Evolutionary conservation across 2,329 filamentous ascomycete genomes (phyloP), one percentile per base, ranked within the genome.

Genomic region (Iodosphaeria phyllophila): DNA sequence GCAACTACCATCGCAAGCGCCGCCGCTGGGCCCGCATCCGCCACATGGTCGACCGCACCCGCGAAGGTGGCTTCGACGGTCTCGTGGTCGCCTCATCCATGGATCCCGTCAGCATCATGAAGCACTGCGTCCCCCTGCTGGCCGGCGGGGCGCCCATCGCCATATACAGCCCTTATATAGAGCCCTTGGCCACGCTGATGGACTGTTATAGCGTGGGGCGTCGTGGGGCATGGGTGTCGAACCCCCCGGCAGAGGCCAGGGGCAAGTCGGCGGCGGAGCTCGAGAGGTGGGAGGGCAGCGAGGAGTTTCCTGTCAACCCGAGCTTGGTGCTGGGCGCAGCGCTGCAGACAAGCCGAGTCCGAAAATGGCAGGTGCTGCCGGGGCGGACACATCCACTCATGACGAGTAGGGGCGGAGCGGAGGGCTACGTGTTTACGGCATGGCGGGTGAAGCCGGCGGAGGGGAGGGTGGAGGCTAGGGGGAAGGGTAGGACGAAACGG

Each of bases 301-400:
- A 71, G 0, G 78, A 91, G 36, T 95, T 92, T 43, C 78, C 82
- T 0, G 48, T 93, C 9, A 89, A 98, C 43, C 89, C 89, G 1
- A 77, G 80, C 3, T 51, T 92, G 25, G 47, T 98, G 4, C 62
- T 95, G 1, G 79, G 74, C 1, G 72, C 80, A 1, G 69, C 64
- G 8, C 58, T 98, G 26, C 84, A 95, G 52, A 89, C 74, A 3
- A 78, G 74, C 23, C 62, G 80, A 9, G 73, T 77, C 5, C 63
- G 77, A 32, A 60, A 68, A 26, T 95, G 82, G 79, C 89, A 98
- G 54, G 84, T 93, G 2, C 49, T 98, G 23, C 89, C 89, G 0
- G 79, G 82, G 1, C 59, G 89, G 27, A 95, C 89, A 26, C 89
- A 98, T 52, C 89, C 89, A 5, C 50, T 91, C 28, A 98, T 98